phyloP scores from a whole-genome alignment of 352 stramenopile species.

The Phytophthora chlamydospora region DNA sequence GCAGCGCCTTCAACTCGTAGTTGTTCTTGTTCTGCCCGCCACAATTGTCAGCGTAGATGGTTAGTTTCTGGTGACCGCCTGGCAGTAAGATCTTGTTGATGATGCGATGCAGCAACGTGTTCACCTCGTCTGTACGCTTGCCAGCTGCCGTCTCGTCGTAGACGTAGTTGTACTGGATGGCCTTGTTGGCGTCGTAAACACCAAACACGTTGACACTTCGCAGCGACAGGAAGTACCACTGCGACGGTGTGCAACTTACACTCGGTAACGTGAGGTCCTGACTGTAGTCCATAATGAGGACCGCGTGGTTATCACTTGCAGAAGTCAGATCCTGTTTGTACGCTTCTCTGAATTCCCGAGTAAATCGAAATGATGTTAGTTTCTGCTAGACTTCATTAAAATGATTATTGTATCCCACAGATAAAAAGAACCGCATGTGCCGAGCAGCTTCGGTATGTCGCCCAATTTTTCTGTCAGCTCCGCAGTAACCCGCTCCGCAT shows the following conservation, averaged over 20 bases:
- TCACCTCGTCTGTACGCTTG: slow-evolving; percentile 21
- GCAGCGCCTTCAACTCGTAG: no score
- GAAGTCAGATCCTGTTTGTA: slow-evolving; percentile 8
- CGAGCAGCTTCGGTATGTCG: slow-evolving; percentile 3
- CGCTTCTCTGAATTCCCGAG: slow-evolving; percentile 4
- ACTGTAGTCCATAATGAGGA: slow-evolving; percentile 23
- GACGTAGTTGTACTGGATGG: slow-evolving; percentile 19
- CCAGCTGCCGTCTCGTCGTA: slow-evolving; percentile 9
- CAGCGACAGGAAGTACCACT: slow-evolving; percentile 29
- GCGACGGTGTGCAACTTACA: slow-evolving; percentile 4
- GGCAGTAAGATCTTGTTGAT: not conserved
- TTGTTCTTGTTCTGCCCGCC: slow-evolving; percentile 24
- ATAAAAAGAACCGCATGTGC: slow-evolving; percentile 10
- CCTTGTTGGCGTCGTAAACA: slow-evolving; percentile 17
- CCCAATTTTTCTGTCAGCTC: slow-evolving; percentile 14
- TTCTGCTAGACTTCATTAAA: slow-evolving; percentile 9
- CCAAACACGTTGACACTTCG: slow-evolving; percentile 20
- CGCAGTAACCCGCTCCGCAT: not conserved
- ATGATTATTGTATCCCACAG: not conserved
- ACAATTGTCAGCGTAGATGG: slow-evolving; percentile 25
- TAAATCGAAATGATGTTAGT: not conserved
- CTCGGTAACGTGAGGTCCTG: slow-evolving; percentile 28
- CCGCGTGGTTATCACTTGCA: slow-evolving; percentile 4
- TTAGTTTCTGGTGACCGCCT: not conserved
- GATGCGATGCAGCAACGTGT: slow-evolving; percentile 22